These are phyloP conservation scores for Silene coronaria DNA, from an alignment of 179 eudicot genomes.

Conservation along the genomic window DNA sequence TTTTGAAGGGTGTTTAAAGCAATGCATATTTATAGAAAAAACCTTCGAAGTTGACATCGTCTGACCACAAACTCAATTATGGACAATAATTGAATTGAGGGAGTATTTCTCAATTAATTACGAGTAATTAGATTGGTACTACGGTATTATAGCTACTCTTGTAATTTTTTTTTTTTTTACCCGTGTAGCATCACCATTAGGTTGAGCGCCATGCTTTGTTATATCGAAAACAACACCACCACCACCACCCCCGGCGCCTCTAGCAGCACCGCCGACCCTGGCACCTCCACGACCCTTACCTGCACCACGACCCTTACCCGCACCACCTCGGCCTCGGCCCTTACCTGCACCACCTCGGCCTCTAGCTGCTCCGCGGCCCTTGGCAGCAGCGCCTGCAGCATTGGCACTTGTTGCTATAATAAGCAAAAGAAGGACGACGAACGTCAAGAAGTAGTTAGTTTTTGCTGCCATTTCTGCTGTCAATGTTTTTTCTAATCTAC, in stretches of 20 bases:
- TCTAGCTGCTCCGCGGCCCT: neutral
- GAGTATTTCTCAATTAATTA: too few species aligned
- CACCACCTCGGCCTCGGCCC: neutral
- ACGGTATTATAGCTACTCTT: too few species aligned
- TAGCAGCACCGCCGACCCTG: neutral
- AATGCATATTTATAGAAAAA: too few species aligned
- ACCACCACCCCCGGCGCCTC: neutral
- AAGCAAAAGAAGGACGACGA: conserved; percentile 11
- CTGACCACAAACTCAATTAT: too few species aligned
- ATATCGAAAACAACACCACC: conserved; percentile 18
- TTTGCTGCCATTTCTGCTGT: conserved; percentile 17
- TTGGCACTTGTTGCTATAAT: conserved; percentile 7
- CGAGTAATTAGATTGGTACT: too few species aligned
- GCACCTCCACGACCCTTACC: neutral
- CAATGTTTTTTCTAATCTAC: neutral
- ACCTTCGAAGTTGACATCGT: too few species aligned
- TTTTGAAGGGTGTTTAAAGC: too few species aligned
- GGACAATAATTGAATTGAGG: too few species aligned
- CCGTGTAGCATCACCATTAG: conserved; percentile 29
- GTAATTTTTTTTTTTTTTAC: conserved; percentile 3
- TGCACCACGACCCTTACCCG: neutral
- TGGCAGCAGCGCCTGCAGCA: conserved; percentile 4
- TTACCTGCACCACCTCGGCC: conserved; percentile 1
- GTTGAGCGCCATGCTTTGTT: conserved; percentile 30
- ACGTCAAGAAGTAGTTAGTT: conserved; percentile 7